Base-by-base conservation (phyloP, 495 filamentous ascomycete species). In the Collariella sp. region DNA sequence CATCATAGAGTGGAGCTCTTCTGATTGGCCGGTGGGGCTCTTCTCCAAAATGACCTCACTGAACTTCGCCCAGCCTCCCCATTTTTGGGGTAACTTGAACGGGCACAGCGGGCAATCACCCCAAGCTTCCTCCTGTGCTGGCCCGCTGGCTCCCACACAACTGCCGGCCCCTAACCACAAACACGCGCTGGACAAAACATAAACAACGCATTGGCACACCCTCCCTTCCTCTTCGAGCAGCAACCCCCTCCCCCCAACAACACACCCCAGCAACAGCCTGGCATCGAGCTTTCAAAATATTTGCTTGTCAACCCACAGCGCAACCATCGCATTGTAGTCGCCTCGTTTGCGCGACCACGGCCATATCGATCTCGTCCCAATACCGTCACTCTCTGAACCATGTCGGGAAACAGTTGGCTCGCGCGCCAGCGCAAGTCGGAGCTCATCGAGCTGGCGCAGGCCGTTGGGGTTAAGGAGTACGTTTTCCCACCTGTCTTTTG, bases 371-470 rank as follows among this genome's bases (percentile, higher is more conserved):
- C 39, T 15, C 34, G 24, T 24, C 45, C 34, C 40, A 18, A 18
- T 29, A 33, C 40, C 18, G n/a, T 23, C 26, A 36, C 15, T 12
- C 39, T 19, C 26, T 41, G 16, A 61, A 66, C 23, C 48, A 74
- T 74, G 70, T 72, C 71, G 55, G 65, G 58, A 42, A 75, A 76
- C 59, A 81, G 83, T 60, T 97, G 85, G 83, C 78, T 96, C 61
- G 80, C 83, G 59, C 82, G 83, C 65, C 85, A 94, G 77, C 84
- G 85, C 71, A 97, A 96, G 74, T 74, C 74, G 54, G 88, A 91
- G 56, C 80, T 98, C 46, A 58, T 80, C 35, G 84, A 90, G 58
- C 75, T 95, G 42, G 87, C 87, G 45, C 75, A 86, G 41, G 70
- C 79, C 33, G 83, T 88, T 52, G 86, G 87, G 23, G 70, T 96